A percentile compares a stretch with the other conserved stretches of the same genome.
phyloP scores from a whole-genome alignment of 2,329 filamentous ascomycete genomes.

The Fusarium ramigenum region DNA sequence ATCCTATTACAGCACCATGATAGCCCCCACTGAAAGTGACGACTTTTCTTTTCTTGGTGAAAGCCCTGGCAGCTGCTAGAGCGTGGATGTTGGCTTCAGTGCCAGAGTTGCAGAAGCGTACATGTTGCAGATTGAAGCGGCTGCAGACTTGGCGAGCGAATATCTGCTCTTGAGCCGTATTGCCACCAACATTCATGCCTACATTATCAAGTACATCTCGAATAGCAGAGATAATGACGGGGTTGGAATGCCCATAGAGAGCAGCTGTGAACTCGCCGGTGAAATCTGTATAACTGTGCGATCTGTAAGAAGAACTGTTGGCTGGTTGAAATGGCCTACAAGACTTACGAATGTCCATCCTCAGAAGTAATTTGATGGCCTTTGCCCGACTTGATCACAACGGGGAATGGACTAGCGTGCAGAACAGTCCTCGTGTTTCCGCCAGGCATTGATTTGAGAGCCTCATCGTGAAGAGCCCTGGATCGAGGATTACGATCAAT shows the following conservation, averaged over 20 bases:
- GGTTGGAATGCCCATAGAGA: conserved; percentile 72
- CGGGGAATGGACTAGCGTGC: conserved; percentile 55
- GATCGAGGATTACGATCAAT: conserved; percentile 51
- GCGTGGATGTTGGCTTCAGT: conserved; percentile 73
- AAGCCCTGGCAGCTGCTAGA: conserved; percentile 62
- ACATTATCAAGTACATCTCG: conserved; percentile 52
- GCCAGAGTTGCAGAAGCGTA: conserved; percentile 72
- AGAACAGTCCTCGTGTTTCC: conserved; percentile 59
- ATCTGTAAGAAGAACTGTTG: neutral
- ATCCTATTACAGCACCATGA: conserved; percentile 51
- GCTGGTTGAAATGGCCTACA: no score
- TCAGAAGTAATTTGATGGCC: conserved; percentile 51
- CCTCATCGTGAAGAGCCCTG: conserved; percentile 49
- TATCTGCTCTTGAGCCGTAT: conserved; percentile 60
- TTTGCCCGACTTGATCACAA: conserved; percentile 51
- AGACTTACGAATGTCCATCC: conserved; percentile 50
- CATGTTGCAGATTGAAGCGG: conserved; percentile 64
- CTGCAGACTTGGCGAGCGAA: conserved; percentile 62
- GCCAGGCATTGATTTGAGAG: conserved; percentile 52
- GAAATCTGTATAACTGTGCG: conserved; percentile 64
- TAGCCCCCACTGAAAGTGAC: conserved; percentile 60
- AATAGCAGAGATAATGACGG: conserved; percentile 61
- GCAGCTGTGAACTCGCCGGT: conserved; percentile 72
- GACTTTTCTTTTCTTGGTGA: conserved; percentile 55
- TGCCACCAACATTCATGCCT: conserved; percentile 65